Conservation (phyloP, 1,284 basidiomycete genomes). For the Cutaneotrichosporon mucoides region DNA sequence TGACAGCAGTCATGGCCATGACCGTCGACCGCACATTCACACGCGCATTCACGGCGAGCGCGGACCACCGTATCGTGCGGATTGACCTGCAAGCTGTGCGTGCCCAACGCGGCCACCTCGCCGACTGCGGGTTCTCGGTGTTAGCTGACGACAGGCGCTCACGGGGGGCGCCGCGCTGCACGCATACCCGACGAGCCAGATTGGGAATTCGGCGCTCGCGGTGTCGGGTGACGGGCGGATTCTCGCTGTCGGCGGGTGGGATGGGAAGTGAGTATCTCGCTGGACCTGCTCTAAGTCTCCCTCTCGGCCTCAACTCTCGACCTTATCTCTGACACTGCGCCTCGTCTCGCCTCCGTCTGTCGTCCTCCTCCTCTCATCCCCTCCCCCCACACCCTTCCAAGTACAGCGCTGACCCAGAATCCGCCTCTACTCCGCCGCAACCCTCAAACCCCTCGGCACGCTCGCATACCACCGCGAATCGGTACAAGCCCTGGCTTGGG, state of each 20-base stretch:
- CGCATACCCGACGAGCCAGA: conserved; percentile 59
- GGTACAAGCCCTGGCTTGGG: conserved; percentile 66
- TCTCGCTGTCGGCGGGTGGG: conserved; percentile 82
- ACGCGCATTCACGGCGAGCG: conserved; percentile 72
- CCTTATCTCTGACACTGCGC: not conserved
- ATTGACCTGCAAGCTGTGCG: conserved; percentile 50
- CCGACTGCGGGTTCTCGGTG: no score
- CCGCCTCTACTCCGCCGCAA: conserved; percentile 69
- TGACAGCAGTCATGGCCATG: conserved; percentile 73
- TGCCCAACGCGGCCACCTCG: no score
- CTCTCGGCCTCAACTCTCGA: no score
- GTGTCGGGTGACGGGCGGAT: conserved; percentile 71
- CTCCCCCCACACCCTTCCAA: no score
- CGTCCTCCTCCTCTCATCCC: no score
- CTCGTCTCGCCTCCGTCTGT: not conserved
- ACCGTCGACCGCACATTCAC: conserved; percentile 58
- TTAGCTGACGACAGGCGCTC: conserved; percentile 7
- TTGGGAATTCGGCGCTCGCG: conserved; percentile 68
- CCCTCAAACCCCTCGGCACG: conserved; percentile 71
- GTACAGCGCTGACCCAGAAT: conserved; percentile 53
- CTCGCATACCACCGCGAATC: conserved; percentile 71
- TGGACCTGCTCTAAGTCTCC: no score
- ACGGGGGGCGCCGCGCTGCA: conserved; percentile 3
- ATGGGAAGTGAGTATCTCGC: conserved; percentile 64
- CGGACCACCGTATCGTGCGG: conserved; percentile 70